Base-by-base conservation (phyloP, 2,329 filamentous ascomycete genomes). In the Fusarium clavum region DNA sequence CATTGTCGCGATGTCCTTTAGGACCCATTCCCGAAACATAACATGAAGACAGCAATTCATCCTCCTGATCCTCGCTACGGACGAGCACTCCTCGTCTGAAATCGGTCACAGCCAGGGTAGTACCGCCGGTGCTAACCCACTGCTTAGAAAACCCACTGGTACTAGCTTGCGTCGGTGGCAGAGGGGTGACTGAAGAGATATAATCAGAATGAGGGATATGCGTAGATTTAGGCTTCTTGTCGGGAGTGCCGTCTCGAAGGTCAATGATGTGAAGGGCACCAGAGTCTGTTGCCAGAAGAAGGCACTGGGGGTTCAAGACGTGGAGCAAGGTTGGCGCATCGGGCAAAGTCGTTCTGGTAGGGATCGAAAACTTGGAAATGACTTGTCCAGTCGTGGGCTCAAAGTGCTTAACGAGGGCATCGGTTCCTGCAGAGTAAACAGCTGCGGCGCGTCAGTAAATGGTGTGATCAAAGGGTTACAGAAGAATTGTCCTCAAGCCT, bases 111-210 rank as follows among this genome's bases (percentile, higher is more conserved):
- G 94, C 93, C 22, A 99, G 83, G 1, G 95, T 98, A 3, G 93
- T 95, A 46, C 94, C 94, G 34, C 96, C 96, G 0, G 94, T 98
- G 40, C 92, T 96, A 55, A 98, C 88, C 92, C 94, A 99, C 81
- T 98, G 95, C 81, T 97, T 97, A 75, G 93, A 90, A 78, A 93
- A 95, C 8, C 94, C 94, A 20, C 92, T 95, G 0, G 94, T 97
- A 79, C 92, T 96, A 59, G 92, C 89, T 30, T 90, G 87, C 3
- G 92, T 91, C 0, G 94, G 87, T 0, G 94, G 94, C 1, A 99
- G 87, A 2, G 94, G 90, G 1, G 93, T 92, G 46, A 99, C 86
- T 52, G 93, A 94, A 32, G 94, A 96, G 57, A 99, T 89, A 80
- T 97, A 98, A 82, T 98, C 95, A 74, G 92, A 90, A 81, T 99